Percentiles rank a stretch among this genome's conserved stretches.
These are phyloP conservation scores for Chamaecrista fasciculata DNA, from an alignment of 306 rosid species.

Conservation along the genomic window DNA sequence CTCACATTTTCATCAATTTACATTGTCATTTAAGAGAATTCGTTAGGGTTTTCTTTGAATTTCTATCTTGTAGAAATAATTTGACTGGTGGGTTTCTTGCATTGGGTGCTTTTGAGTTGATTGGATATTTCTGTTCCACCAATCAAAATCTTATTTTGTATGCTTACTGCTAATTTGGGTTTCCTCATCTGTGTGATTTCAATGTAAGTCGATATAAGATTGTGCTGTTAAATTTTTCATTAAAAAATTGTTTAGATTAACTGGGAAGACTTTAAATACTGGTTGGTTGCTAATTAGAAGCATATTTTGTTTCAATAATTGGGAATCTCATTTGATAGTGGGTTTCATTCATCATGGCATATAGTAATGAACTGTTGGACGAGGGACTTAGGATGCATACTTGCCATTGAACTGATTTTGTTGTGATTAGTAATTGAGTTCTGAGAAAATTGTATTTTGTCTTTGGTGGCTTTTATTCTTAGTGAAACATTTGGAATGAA, in stretches of 20 bases:
- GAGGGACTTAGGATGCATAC: not conserved
- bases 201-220: not conserved
- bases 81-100: not conserved
- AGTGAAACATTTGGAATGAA: not conserved
- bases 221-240: not conserved
- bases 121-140: not conserved
- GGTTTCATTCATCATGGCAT: not conserved
- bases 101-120: not conserved
- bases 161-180: not conserved
- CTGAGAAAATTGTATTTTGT: not conserved
- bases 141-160: not conserved
- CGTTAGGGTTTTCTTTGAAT: not conserved
- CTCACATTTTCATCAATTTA: not conserved
- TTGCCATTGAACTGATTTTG: not conserved
- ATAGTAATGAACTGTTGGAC: not conserved
- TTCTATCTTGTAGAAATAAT: not conserved
- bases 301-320: conserved; percentile 5
- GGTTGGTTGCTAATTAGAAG: not conserved
- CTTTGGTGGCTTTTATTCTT: not conserved
- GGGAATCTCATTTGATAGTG: not conserved
- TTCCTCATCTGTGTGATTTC: not conserved
- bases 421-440: not conserved
- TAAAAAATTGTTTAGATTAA: not conserved
- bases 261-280: not conserved
- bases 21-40: not conserved